Conservation (phyloP, 148 eudicot species). For the Heliosperma pusillum region DNA sequence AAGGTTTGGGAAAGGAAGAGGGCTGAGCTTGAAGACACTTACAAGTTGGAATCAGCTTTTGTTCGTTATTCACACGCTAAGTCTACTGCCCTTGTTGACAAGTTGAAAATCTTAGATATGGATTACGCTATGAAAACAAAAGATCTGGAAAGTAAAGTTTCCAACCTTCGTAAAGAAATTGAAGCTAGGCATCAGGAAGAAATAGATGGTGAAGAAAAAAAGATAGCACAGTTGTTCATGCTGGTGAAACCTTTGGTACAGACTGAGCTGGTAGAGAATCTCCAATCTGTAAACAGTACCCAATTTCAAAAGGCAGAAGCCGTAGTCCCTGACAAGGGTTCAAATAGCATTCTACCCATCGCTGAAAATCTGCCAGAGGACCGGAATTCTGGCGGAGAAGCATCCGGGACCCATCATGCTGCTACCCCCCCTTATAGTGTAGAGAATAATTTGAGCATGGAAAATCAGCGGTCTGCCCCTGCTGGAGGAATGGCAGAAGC, state of each 20-base stretch:
- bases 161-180: constrained; percentile 34
- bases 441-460: background rate
- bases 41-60: constrained; percentile 36
- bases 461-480: constrained; percentile 3
- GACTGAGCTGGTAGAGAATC: constrained; percentile 15
- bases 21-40: constrained; percentile 33
- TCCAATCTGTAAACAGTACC: constrained; percentile 18
- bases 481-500: background rate
- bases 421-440: background rate
- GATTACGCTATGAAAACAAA: constrained; percentile 35
- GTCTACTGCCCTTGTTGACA: constrained; percentile 31
- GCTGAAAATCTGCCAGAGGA: constrained; percentile 14
- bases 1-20: constrained; percentile 37
- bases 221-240: constrained; percentile 34
- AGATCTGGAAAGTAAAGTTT: constrained; percentile 38
- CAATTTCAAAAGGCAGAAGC: constrained; percentile 21
- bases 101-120: constrained; percentile 38
- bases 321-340: background rate
- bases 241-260: constrained; percentile 26
- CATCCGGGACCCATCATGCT: background rate
- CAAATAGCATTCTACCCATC: constrained; percentile 20
- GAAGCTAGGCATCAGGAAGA: constrained; percentile 45
- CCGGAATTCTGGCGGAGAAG: constrained; percentile 11
- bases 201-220: constrained; percentile 33
- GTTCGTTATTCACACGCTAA: constrained; percentile 36